A percentile compares a stretch with the other conserved stretches of the same genome.
These are phyloP conservation scores for Pythium rishiriense DNA, from an alignment of 352 stramenopile species.

Conservation along the genomic window DNA sequence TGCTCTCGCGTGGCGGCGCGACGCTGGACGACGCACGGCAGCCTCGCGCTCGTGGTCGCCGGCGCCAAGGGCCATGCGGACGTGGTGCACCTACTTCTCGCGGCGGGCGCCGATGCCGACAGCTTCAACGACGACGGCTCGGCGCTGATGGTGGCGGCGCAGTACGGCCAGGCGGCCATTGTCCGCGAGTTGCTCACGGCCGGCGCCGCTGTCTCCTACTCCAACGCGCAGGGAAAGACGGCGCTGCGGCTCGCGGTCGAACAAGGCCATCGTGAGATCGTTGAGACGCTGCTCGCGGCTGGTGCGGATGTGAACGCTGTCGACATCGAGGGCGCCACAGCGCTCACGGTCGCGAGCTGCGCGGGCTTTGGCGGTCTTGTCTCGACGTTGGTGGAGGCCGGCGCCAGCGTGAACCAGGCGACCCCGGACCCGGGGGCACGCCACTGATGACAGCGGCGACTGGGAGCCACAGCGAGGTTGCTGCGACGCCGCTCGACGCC, in stretches of 20 bases:
- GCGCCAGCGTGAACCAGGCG: neutral
- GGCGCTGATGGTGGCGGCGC: neutral
- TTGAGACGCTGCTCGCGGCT: neutral
- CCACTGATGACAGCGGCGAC: no score
- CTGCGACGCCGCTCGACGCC: no score
- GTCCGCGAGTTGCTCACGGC: slow-evolving; percentile 18
- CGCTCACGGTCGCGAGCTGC: neutral
- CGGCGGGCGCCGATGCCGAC: neutral
- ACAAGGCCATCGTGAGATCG: slow-evolving; percentile 22
- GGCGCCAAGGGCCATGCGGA: neutral
- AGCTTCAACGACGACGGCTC: neutral
- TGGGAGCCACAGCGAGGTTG: no score
- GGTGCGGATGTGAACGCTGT: neutral
- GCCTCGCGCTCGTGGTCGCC: neutral
- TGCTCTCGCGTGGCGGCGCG: neutral
- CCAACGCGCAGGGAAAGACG: slow-evolving; percentile 20
- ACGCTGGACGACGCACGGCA: neutral
- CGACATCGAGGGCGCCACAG: neutral
- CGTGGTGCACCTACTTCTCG: neutral
- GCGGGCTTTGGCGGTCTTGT: neutral
- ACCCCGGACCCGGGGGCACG: no score
- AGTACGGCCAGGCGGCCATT: neutral
- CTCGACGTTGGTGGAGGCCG: neutral
- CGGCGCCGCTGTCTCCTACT: slow-evolving; percentile 26
- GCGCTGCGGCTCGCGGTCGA: slow-evolving; percentile 31